Evolutionary conservation across 495 filamentous ascomycete species (phyloP).

Genomic region (Immersiella caudata): DNA sequence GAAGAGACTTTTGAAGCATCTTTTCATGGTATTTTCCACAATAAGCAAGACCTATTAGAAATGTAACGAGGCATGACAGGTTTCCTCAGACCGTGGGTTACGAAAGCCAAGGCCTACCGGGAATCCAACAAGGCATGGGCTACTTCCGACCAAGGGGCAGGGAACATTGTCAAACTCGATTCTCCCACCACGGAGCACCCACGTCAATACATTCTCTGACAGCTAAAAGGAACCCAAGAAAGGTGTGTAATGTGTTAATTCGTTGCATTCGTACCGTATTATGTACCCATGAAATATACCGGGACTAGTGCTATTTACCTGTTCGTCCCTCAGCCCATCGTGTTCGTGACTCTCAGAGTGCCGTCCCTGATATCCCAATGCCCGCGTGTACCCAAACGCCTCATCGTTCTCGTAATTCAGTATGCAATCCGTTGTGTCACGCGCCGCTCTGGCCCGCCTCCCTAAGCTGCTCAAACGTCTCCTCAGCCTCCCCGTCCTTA

Average conservation of each 20-base stretch:
- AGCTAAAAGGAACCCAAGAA: too few relatives aligned
- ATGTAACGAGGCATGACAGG: too few relatives aligned
- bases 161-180: too few relatives aligned
- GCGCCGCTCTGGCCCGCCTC: slow-evolving; percentile 51
- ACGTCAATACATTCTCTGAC: too few relatives aligned
- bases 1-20: too few relatives aligned
- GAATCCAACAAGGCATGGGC: too few relatives aligned
- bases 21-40: too few relatives aligned
- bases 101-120: too few relatives aligned
- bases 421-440: slow-evolving; percentile 25
- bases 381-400: slow-evolving; percentile 17
- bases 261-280: background rate
- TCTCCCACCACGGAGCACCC: too few relatives aligned
- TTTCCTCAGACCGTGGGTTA: too few relatives aligned
- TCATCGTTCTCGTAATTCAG: background rate
- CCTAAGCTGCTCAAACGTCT: slow-evolving; percentile 42
- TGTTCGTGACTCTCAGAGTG: background rate
- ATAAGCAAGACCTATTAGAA: too few relatives aligned
- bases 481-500: slow-evolving; percentile 29
- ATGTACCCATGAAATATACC: background rate
- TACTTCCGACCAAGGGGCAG: too few relatives aligned
- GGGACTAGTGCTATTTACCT: background rate
- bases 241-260: background rate
- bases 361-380: background rate
- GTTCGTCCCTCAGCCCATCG: background rate